These are phyloP conservation scores for Nematocida sp. DNA, from an alignment of 371 early-diverging fungal species.

Conservation along the genomic window DNA sequence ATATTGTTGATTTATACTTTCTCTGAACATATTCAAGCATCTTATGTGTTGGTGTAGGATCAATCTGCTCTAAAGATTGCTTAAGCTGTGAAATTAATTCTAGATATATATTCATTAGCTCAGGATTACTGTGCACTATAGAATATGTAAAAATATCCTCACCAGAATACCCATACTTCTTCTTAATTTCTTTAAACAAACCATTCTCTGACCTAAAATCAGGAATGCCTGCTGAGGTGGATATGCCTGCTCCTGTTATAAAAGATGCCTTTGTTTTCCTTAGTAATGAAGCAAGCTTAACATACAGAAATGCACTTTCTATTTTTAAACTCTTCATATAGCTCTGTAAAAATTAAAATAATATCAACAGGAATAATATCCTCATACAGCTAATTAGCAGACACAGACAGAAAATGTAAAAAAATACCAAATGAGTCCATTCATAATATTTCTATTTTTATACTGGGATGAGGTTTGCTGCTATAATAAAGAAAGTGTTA, in stretches of 20 bases:
- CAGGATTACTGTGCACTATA: constrained; percentile 71
- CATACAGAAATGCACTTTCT: constrained; percentile 24
- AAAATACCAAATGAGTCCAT: neutral
- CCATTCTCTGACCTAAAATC: constrained; percentile 92
- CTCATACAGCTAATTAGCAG: neutral
- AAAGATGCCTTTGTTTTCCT: constrained; percentile 74
- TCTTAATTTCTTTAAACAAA: constrained; percentile 83
- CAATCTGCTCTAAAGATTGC: constrained; percentile 73
- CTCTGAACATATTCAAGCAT: constrained; percentile 81
- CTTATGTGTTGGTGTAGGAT: constrained; percentile 79
- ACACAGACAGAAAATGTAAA: neutral
- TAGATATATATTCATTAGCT: constrained; percentile 79
- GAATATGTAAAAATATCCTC: constrained; percentile 81
- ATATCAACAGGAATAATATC: neutral
- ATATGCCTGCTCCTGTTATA: constrained; percentile 85
- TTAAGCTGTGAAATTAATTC: constrained; percentile 87
- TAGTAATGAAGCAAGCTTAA: constrained; percentile 58
- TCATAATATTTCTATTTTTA: constrained; percentile 2
- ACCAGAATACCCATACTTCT: constrained; percentile 78
- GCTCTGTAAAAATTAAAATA: constrained; percentile 44
- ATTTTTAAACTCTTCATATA: constrained; percentile 36
- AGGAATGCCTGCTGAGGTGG: constrained; percentile 90
- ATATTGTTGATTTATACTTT: constrained; percentile 80
- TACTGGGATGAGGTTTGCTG: constrained; percentile 60
- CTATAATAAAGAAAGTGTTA: constrained; percentile 71